Conservation (phyloP, 768 basidiomycete genomes). For the Russula ochroleuca region DNA sequence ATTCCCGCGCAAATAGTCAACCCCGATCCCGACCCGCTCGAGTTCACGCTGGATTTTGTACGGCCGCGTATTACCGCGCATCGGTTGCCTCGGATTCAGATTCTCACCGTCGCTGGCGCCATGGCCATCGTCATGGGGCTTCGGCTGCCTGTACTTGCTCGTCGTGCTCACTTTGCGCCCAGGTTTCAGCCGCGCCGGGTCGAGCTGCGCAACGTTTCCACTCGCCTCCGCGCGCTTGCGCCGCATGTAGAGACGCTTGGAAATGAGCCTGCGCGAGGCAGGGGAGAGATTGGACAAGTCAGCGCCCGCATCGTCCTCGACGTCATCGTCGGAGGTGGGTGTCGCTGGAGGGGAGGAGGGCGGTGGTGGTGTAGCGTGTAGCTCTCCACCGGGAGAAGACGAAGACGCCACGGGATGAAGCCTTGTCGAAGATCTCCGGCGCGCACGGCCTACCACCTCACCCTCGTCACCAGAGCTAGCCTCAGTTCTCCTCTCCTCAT, state of each 20-base stretch:
- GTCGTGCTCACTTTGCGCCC: slow-evolving; percentile 34
- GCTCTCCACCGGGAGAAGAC: background rate
- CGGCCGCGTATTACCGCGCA: slow-evolving; percentile 42
- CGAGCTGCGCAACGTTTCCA: slow-evolving; percentile 37
- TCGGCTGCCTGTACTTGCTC: background rate
- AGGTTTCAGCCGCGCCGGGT: slow-evolving; percentile 38
- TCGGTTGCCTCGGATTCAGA: background rate
- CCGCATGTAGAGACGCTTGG: slow-evolving; percentile 70
- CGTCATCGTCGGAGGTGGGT: background rate
- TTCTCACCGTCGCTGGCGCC: slow-evolving; percentile 17
- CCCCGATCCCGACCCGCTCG: slow-evolving; percentile 44
- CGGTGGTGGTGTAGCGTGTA: background rate
- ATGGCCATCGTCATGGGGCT: slow-evolving; percentile 9
- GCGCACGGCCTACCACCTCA: slow-evolving; percentile 28
- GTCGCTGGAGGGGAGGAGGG: background rate
- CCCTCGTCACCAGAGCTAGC: slow-evolving; percentile 32
- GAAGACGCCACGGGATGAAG: background rate
- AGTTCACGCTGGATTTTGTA: slow-evolving; percentile 46
- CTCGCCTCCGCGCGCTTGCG: slow-evolving; percentile 53
- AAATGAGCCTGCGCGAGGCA: slow-evolving; percentile 47
- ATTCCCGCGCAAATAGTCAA: slow-evolving; percentile 38
- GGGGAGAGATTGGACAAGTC: slow-evolving; percentile 39
- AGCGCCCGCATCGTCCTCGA: background rate
- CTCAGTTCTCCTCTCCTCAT: slow-evolving; percentile 29
- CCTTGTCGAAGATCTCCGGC: background rate